Base-by-base conservation (phyloP, 2,329 filamentous ascomycete species). In the Stachybotrys chartarum region DNA sequence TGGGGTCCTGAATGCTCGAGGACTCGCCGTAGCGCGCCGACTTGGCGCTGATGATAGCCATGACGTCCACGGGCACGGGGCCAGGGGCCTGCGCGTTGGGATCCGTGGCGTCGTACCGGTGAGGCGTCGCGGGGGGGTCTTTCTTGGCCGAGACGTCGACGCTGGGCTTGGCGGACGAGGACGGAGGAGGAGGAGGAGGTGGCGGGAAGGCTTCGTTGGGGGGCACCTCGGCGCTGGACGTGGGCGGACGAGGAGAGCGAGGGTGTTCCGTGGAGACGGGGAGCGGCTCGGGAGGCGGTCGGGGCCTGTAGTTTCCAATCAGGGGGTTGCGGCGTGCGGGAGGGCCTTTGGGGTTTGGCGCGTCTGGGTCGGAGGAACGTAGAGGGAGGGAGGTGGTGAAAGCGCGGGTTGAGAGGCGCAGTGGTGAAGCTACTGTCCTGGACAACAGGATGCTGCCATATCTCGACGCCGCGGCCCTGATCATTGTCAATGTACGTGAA, bases 21-120 rank as follows among this genome's bases (percentile, higher is more conserved):
- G 62, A 66, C 46, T 57, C 58, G 53, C 62, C 59, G 7, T 7
- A 39, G 35, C 45, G 14, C 12, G 45, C 7, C 7, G 66, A 59
- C 49, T 68, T 67, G 57, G 62, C 63, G 59, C 66, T 64, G 58
- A 75, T 63, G 55, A 76, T 67, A 47, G 64, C 63, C 45, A 69
- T 63, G 32, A 75, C 66, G 57, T 75, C 67, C 51, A 72, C 24
- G 50, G 30, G 31, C 31, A n/a, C 18, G 31, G 31, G 35, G 16
- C 31, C 31, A 57, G 60, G 61, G 52, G 59, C 45, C 14, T 57
- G 56, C n/a, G 50, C 54, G 52, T 54, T 49, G 51, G 55, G 47
- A 31, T 62, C 61, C 55, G 67, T 58, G 35, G 66, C 66, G 51
- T 62, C 58, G 57, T 68, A 69, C n/a, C 60, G 53, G 56, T 65